phyloP scores from a whole-genome alignment of 1,284 basidiomycete genomes.

The Irpex sp. region DNA sequence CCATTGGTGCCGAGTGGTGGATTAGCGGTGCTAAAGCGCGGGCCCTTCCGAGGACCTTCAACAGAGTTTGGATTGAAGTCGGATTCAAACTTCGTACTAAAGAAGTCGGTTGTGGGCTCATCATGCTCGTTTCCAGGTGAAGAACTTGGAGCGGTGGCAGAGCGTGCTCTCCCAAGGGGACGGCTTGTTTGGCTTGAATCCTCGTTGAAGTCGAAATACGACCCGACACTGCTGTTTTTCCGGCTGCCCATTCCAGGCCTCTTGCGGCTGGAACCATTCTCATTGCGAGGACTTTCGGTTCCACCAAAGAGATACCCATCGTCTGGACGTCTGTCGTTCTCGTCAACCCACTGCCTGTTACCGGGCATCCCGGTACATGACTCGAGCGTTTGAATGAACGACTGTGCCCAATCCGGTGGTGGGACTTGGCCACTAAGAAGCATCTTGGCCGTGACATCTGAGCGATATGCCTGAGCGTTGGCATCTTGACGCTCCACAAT shows the following conservation, averaged over 20 bases:
- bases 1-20: slow-evolving; percentile 17
- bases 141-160: slow-evolving; percentile 6
- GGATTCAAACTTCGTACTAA: slow-evolving; percentile 37
- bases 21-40: slow-evolving; percentile 18
- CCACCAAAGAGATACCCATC: slow-evolving; percentile 57
- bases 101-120: slow-evolving; percentile 27
- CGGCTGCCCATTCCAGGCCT: slow-evolving; percentile 34
- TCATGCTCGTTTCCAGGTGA: slow-evolving; percentile 10
- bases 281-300: slow-evolving; percentile 38
- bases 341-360: slow-evolving; percentile 64
- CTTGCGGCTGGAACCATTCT: slow-evolving; percentile 21
- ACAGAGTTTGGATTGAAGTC: slow-evolving; percentile 25
- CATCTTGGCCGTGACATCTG: slow-evolving; percentile 71
- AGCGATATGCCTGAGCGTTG: slow-evolving; percentile 76
- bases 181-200: neutral
- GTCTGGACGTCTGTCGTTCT: slow-evolving; percentile 31
- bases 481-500: slow-evolving; percentile 94
- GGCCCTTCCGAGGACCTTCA: slow-evolving; percentile 23
- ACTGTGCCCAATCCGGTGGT: slow-evolving; percentile 73
- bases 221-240: slow-evolving; percentile 44
- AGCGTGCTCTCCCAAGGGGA: slow-evolving; percentile 14
- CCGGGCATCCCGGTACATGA: slow-evolving; percentile 70
- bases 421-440: slow-evolving; percentile 77
- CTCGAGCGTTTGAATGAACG: slow-evolving; percentile 73
- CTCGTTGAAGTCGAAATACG: slow-evolving; percentile 47